Base-by-base conservation (phyloP, 2,329 filamentous ascomycete genomes). In the Paracoccidioides brasiliensis region DNA sequence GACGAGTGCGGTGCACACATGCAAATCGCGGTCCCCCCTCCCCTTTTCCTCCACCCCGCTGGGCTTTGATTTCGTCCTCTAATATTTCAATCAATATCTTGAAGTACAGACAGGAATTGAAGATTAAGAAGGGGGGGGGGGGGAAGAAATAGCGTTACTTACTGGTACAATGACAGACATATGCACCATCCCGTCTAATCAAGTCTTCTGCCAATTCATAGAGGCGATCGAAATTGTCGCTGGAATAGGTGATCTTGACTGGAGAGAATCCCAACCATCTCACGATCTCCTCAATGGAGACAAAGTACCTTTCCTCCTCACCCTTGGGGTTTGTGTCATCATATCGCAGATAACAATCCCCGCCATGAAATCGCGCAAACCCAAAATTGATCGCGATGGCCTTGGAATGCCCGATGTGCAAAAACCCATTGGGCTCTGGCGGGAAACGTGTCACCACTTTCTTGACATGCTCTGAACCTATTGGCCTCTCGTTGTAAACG, bases 301-400 rank as follows among this genome's bases (percentile, higher is more conserved):
- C 80, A 67, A 94, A 94, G 71, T 90, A 97, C 57, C 85, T 79
- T 71, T 95, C 88, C 68, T 96, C 87, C 70, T 97, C 93, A 49
- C 87, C 88, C 61, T 90, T 88, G 1, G 93, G 93, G 69, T 97
- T 97, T 12, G 93, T 97, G 65, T 97, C 93, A 69, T 97, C 93
- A 69, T 88, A 95, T 64, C 91, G 80, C 59, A 90, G 72, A 65
- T 85, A 85, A 70, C 82, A 86, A 59, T 84, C 76, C 57, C 91
- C 91, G 40, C 85, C 86, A 67, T 95, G 87, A 66, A 84, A 83
- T 66, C 81, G 82, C 12, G 93, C 91, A 69, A 96, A 97, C 5
- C 91, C 91, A 72, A 97, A 97, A 73, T 97, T 96, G 70, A 97
- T 83, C 0, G 89, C 86, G 69, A 97, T 96, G 28, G 93, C 91